phyloP scores from a whole-genome alignment of 208 protist species.

The Porcisia deanei region DNA sequence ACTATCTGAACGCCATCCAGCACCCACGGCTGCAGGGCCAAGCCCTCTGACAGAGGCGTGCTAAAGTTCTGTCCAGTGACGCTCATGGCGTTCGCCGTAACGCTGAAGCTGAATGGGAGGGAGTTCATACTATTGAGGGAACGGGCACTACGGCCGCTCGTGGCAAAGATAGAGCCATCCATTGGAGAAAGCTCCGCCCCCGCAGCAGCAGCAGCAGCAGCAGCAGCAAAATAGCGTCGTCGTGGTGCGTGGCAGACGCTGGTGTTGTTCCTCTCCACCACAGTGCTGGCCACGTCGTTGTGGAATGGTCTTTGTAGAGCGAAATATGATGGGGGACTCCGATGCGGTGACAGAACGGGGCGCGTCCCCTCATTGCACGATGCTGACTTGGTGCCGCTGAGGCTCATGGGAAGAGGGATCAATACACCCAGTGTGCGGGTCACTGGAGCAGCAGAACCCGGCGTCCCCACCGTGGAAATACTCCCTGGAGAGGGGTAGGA shows the following conservation, averaged over 20 bases:
- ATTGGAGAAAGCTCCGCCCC: conserved; percentile 28
- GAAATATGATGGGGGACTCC: not conserved
- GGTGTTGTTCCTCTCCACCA: not conserved
- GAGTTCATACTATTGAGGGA: conserved; percentile 31
- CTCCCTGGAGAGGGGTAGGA: conserved; percentile 11
- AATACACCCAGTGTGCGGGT: not conserved
- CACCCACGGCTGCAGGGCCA: conserved; percentile 16
- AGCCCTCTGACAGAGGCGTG: conserved; percentile 5
- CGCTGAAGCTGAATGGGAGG: conserved; percentile 42
- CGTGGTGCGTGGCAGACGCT: not conserved
- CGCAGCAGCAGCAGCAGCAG: conserved; percentile 29
- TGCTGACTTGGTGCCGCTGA: not conserved
- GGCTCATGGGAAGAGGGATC: not conserved
- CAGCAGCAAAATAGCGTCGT: conserved; percentile 13
- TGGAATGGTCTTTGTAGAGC: not conserved
- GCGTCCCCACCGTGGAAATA: not conserved
- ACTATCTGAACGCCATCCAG: conserved; percentile 26
- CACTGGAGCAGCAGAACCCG: not conserved
- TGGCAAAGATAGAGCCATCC: conserved; percentile 33
- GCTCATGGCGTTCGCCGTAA: conserved; percentile 25
- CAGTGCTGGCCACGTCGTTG: not conserved
- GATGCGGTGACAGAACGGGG: not conserved
- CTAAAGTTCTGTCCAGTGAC: conserved; percentile 29
- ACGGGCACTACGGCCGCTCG: conserved; percentile 26
- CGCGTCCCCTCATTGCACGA: not conserved